phyloP scores from a whole-genome alignment of 192 early-diverging fungal genomes.

The Dissophora globulifera region DNA sequence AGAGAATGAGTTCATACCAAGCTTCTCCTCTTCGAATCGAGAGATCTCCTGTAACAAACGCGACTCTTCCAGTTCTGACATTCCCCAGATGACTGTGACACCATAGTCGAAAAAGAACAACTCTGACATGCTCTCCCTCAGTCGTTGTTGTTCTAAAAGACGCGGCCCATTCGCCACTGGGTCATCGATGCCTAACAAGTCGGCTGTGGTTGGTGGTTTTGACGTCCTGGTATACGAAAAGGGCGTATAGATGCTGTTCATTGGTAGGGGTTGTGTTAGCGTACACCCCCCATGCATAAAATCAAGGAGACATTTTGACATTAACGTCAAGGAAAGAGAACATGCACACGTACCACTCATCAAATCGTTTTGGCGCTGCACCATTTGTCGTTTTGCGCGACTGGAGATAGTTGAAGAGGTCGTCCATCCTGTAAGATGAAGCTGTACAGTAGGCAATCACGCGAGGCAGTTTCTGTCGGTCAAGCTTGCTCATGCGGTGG shows the following conservation, averaged over 20 bases:
- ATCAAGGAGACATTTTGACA: neutral
- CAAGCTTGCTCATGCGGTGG: constrained; percentile 78
- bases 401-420: constrained; percentile 81
- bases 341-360: constrained; percentile 72
- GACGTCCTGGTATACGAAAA: constrained; percentile 57
- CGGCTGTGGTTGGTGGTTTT: constrained; percentile 57
- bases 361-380: constrained; percentile 77
- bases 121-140: constrained; percentile 62
- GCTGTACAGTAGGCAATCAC: constrained; percentile 90
- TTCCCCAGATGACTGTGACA: constrained; percentile 96
- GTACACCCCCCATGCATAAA: too few species aligned
- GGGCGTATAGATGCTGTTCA: constrained; percentile 63
- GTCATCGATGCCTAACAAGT: constrained; percentile 53
- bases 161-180: constrained; percentile 17
- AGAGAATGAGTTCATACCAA: constrained; percentile 44
- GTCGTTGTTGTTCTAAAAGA: constrained; percentile 18
- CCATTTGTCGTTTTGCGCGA: constrained; percentile 69
- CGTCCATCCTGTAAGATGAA: constrained; percentile 79
- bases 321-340: too few species aligned
- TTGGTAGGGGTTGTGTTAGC: too few species aligned
- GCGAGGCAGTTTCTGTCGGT: constrained; percentile 77
- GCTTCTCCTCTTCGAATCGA: constrained; percentile 80
- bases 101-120: constrained; percentile 94
- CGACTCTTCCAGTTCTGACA: constrained; percentile 85
- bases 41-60: constrained; percentile 77